Evolutionary conservation across 306 rosid genomes (phyloP), one percentile per base, ranked within the genome.

Genomic region (Cicer chorassanicum): DNA sequence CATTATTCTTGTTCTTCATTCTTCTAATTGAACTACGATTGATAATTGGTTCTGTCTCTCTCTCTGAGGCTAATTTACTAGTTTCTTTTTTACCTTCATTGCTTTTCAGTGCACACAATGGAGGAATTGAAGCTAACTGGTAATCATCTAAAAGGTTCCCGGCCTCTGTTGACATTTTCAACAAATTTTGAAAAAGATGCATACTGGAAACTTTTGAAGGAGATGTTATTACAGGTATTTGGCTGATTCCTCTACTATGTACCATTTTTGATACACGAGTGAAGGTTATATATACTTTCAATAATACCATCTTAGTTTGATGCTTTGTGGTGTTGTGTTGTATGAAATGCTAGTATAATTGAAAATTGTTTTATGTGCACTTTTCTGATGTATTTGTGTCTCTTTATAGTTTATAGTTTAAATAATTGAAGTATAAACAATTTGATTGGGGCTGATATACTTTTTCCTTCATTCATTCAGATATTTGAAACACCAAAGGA

Each of bases 71-170:
- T 57, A 5, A 11, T 59, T 61, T n/a, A 9, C 59, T 4, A 21
- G 77, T 49, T 75, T 60, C 12, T 46, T 15, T 16, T 44, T 81
- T 42, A 72, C 34, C 62, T 44, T 21, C 70, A 14, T 46, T 54
- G 12, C 41, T 75, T 86, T 77, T 50, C 86, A 91, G 98, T 93
- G 70, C 97, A 91, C 87, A 93, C 97, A 3, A 93, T 89, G 98
- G 98, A 93, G 78, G 97, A 93, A 67, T 78, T 93, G 86, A 93
- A 93, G 72, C 87, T 93, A 55, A 91, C 97, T 24, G 97, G 98
- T 42, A 93, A 93, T 83, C 95, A 92, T 75, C 82, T 94, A 14
- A 82, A 85, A 65, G 90, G 95, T 51, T 94, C 97, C 21, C 93
- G 96, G 29, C 97, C 99, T 7, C 36, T 94, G 60, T 85, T 94